phyloP scores from a whole-genome alignment of 2,329 filamentous ascomycete species.

The Graphilbum fragrans region DNA sequence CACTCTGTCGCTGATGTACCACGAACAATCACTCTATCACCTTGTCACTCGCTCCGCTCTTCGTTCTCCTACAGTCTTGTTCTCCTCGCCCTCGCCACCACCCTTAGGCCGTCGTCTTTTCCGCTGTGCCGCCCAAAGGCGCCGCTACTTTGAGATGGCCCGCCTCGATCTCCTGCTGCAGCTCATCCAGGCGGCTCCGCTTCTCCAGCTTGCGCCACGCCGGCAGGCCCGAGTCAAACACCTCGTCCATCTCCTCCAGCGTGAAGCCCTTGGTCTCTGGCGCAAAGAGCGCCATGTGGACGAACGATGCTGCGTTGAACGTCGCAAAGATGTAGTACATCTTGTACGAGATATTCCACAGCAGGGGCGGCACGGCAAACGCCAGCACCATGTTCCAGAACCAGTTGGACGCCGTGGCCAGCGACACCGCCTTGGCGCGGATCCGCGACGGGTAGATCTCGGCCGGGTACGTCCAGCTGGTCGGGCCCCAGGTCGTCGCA shows the following conservation, averaged over 20 bases:
- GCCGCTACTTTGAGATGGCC: constrained; percentile 26
- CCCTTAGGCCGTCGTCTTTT: not conserved
- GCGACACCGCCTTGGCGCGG: constrained; percentile 30
- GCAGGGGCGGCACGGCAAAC: constrained; percentile 36
- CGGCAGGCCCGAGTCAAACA: constrained; percentile 50
- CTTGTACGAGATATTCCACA: constrained; percentile 34
- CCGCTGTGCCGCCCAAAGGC: no score
- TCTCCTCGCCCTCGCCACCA: no score
- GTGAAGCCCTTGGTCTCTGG: constrained; percentile 63
- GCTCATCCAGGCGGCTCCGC: constrained; percentile 29
- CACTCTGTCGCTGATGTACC: no score
- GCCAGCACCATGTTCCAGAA: constrained; percentile 41
- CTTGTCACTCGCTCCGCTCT: no score
- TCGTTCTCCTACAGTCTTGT: no score
- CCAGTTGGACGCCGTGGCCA: constrained; percentile 27
- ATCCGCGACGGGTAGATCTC: constrained; percentile 31
- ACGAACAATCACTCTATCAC: no score
- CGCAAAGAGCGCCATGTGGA: constrained; percentile 53
- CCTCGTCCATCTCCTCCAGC: constrained; percentile 64
- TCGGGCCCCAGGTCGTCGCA: constrained; percentile 41
- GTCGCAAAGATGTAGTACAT: constrained; percentile 62
- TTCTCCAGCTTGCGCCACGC: constrained; percentile 42
- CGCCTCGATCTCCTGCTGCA: constrained; percentile 34
- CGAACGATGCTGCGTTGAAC: constrained; percentile 55
- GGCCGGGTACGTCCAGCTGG: constrained; percentile 35